A percentile compares a stretch with the other conserved stretches of the same genome.
Conservation (phyloP, 768 basidiomycete genomes). For the Rossbeevera mucosa region DNA sequence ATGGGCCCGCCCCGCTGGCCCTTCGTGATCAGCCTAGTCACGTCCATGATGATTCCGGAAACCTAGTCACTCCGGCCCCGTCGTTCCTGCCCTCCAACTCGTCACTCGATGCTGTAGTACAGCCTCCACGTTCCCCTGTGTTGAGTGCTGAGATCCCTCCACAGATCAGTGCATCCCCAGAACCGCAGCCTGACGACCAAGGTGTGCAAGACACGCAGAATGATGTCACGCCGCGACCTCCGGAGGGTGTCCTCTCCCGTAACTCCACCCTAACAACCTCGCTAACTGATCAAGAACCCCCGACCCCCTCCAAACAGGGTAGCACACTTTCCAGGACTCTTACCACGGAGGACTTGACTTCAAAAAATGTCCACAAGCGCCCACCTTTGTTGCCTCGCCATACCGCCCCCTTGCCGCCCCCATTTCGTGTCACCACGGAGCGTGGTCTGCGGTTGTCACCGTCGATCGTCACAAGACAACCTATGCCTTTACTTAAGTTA, state of each 20-base stretch:
- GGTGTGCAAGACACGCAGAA: constrained; percentile 7
- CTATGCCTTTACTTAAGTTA: constrained; percentile 46
- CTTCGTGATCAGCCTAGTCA: constrained; percentile 9
- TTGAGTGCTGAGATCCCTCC: constrained; percentile 2
- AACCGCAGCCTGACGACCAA: constrained; percentile 1
- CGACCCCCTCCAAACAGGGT: constrained; percentile 1
- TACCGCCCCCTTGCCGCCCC: constrained; percentile 15
- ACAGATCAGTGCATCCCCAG: constrained; percentile 3
- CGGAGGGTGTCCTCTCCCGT: constrained; percentile 6
- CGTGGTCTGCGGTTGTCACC: constrained; percentile 43
- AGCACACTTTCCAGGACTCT: not conserved
- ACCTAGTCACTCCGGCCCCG: constrained; percentile 13
- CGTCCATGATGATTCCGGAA: not conserved
- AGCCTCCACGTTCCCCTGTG: constrained; percentile 4
- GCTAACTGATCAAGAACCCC: not conserved
- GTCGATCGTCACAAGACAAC: constrained; percentile 40
- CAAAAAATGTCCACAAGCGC: constrained; percentile 2
- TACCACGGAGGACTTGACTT: not conserved
- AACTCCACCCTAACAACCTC: constrained; percentile 8
- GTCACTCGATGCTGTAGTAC: constrained; percentile 8
- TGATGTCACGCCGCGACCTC: constrained; percentile 17
- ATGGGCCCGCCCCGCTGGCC: constrained; percentile 8
- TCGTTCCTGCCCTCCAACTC: constrained; percentile 11
- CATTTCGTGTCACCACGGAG: constrained; percentile 26
- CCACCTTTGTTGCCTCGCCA: constrained; percentile 8